These are phyloP conservation scores for Cryphonectria parasitica DNA, from an alignment of 2,329 filamentous ascomycete species.

Conservation along the genomic window DNA sequence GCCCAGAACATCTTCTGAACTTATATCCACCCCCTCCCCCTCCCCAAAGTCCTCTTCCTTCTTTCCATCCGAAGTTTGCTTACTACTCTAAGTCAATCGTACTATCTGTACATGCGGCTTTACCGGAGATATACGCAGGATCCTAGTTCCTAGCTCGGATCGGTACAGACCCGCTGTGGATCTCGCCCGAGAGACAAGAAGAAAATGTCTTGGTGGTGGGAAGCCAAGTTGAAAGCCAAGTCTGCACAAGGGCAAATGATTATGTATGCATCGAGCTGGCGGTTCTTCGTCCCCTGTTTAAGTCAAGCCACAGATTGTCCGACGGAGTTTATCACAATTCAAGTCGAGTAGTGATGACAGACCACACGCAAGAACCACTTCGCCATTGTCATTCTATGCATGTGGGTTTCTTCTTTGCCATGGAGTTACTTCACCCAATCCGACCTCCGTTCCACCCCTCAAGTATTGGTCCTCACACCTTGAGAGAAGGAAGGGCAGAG, in stretches of 20 bases:
- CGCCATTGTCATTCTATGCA: not conserved
- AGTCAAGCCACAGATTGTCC: not conserved
- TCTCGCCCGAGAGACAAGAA: not conserved
- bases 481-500: not conserved
- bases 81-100: too few species aligned
- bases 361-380: not conserved
- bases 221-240: slow-evolving; percentile 5
- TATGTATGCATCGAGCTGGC: not conserved
- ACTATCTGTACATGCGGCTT: not conserved
- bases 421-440: not conserved
- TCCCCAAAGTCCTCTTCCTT: too few species aligned
- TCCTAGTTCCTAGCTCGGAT: not conserved
- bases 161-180: not conserved
- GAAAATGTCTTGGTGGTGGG: not conserved
- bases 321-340: not conserved
- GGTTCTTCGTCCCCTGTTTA: not conserved
- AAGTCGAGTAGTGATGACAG: not conserved
- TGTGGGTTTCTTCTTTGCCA: not conserved
- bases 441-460: not conserved
- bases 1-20: not conserved
- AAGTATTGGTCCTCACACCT: not conserved
- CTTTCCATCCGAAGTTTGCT: too few species aligned
- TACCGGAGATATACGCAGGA: not conserved
- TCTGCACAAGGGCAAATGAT: not conserved
- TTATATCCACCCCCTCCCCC: not conserved